phyloP scores from a whole-genome alignment of 805 yeast species.

The baker's yeast (Saccharomyces cerevisiae) region DNA sequence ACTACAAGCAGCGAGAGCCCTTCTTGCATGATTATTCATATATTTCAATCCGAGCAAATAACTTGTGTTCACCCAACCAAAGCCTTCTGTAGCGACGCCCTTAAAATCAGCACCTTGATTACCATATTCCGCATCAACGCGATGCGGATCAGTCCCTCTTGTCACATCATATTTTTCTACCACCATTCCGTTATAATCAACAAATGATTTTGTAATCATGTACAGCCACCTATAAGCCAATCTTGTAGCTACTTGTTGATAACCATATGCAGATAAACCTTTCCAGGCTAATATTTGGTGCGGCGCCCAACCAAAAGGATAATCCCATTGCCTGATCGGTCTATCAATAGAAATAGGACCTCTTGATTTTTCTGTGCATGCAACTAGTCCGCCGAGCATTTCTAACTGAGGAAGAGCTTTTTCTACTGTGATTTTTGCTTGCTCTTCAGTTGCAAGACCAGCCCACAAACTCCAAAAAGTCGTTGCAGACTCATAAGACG shows the following conservation, averaged over 20 bases:
- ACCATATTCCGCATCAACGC: slow-evolving; percentile 93
- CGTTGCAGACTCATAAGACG: slow-evolving; percentile 76
- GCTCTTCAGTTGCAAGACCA: slow-evolving; percentile 53
- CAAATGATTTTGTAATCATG: slow-evolving; percentile 82
- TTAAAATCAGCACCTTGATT: slow-evolving; percentile 90
- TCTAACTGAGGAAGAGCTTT: slow-evolving; percentile 64
- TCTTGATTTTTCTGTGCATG: slow-evolving; percentile 70
- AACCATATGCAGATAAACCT: slow-evolving; percentile 71
- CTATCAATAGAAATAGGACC: slow-evolving; percentile 60
- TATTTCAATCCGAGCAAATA: slow-evolving; percentile 64
- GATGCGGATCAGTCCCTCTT: slow-evolving; percentile 72
- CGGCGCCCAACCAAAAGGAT: slow-evolving; percentile 98
- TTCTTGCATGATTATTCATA: slow-evolving; percentile 54
- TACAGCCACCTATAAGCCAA: slow-evolving; percentile 79
- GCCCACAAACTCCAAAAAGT: slow-evolving; percentile 92
- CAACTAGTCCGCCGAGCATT: slow-evolving; percentile 78
- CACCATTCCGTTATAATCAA: slow-evolving; percentile 86
- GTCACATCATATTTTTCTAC: slow-evolving; percentile 94
- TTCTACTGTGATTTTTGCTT: slow-evolving; percentile 55
- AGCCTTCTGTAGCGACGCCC: slow-evolving; percentile 92
- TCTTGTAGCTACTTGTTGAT: slow-evolving; percentile 54
- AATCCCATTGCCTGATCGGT: slow-evolving; percentile 97
- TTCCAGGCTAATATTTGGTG: slow-evolving; percentile 96
- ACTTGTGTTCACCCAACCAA: slow-evolving; percentile 96
- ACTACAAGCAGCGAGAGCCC: slow-evolving; percentile 74